Evolutionary conservation across 2,329 filamentous ascomycete species (phyloP).

Genomic region (Rhynchosporium agropyri): DNA sequence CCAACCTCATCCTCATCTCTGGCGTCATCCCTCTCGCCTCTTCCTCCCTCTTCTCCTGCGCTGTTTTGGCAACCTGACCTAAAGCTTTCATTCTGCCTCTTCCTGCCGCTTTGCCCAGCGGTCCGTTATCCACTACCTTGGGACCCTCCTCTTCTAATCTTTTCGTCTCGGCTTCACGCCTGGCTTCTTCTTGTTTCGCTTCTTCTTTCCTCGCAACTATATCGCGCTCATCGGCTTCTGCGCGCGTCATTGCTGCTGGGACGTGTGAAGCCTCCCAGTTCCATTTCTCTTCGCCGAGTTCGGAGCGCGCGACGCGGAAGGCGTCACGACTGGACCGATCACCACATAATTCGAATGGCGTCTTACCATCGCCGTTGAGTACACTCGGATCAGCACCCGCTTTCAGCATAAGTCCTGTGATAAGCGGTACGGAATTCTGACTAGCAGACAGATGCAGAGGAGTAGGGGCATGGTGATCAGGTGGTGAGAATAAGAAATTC

Average conservation of each 20-base stretch:
- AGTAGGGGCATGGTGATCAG: conserved; percentile 74
- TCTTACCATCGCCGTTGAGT: conserved; percentile 74
- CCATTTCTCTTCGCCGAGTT: conserved; percentile 77
- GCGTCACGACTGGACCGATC: conserved; percentile 86
- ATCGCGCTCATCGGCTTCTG: conserved; percentile 70
- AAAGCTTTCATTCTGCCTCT: conserved; percentile 54
- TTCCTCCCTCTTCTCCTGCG: conserved; percentile 79
- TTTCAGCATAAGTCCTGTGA: conserved; percentile 75
- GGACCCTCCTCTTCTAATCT: conserved; percentile 68
- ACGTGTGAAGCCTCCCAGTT: conserved; percentile 78
- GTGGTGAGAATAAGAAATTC: conserved; percentile 75
- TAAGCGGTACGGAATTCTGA: conserved; percentile 76
- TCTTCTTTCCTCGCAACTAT: conserved; percentile 71
- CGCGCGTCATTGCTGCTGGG: conserved; percentile 68
- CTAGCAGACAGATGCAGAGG: conserved; percentile 84
- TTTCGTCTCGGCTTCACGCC: conserved; percentile 75
- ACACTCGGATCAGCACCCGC: conserved; percentile 73
- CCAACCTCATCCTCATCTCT: conserved; percentile 81
- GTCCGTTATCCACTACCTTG: conserved; percentile 50
- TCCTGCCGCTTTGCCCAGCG: conserved; percentile 45
- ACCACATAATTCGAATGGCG: conserved; percentile 83
- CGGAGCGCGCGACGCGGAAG: conserved; percentile 83
- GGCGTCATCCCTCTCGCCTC: conserved; percentile 83
- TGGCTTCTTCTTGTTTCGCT: conserved; percentile 67
- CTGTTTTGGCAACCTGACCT: conserved; percentile 69